Base-by-base conservation (phyloP, 352 stramenopile genomes). In the Phytophthora sp. region DNA sequence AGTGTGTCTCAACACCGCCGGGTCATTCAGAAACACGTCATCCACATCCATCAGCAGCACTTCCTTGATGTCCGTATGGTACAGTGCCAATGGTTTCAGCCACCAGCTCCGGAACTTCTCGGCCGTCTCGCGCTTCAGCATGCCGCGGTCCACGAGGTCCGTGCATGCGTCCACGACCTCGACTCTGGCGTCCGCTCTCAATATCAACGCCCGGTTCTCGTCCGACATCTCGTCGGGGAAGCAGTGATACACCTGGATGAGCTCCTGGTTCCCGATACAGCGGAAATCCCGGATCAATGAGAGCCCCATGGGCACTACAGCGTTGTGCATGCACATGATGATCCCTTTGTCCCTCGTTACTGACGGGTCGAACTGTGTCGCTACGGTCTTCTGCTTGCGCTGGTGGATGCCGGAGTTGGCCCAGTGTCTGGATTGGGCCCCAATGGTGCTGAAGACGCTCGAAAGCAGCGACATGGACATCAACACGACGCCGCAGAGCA, bases 41-140 rank as follows among this genome's bases (percentile, higher is more conserved):
- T 86, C 77, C 20, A 79, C 80, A 42, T 89, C 80, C 59, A 82
- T 66, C 2, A 82, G 59, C 33, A 82, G 41, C 6, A 77, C 71
- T 20, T 82, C 55, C 13, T 44, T 41, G 12, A 82, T 59, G 23
- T 76, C 41, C 0, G 71, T 79, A 63, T 82, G 71, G 16, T 57
- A 63, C 49, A 79, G 16, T 2, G 71, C 74, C 18, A 82, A 62
- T 1, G 72, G 74, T 33, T 82, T 82, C 30, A 82, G 57, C 71
- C 72, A 82, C 58, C 56, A 82, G 44, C 41, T 78, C 8, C 71
- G 41, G 73, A 76, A 82, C 33, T 74, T 42, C 24, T 55, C 26
- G 21, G 59, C 65, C 29, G 36, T 47, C 21, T 71, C 35, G 1
- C 29, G 31, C 20, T 41, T 57, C n/a, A 83, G 30, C 8, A 74